phyloP scores from a whole-genome alignment of 768 basidiomycete genomes.

The Mycena epipterygia region DNA sequence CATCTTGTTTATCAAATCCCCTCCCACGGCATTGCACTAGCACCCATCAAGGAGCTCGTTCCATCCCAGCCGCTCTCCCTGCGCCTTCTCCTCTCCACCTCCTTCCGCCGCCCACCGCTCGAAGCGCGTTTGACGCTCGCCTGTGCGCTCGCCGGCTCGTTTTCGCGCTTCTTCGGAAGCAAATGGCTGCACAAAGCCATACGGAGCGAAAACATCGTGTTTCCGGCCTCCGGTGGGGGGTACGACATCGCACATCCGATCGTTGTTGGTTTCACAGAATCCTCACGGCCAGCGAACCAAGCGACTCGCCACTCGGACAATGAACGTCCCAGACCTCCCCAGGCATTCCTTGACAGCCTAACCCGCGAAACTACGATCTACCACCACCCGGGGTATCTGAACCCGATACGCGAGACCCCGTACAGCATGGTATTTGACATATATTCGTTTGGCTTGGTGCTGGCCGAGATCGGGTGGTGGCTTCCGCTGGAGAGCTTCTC shows the following conservation, averaged over 20 bases:
- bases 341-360: no score
- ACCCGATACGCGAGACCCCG: not conserved
- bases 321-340: not conserved
- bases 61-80: not conserved
- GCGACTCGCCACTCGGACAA: not conserved
- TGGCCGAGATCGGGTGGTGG: conserved; percentile 31
- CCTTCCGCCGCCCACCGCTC: conserved; percentile 8
- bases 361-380: conserved; percentile 8
- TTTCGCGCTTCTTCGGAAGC: conserved; percentile 22
- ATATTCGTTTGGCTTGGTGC: conserved; percentile 26
- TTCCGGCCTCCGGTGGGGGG: not conserved
- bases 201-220: conserved; percentile 25
- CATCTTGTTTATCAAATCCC: conserved; percentile 21
- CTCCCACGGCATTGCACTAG: not conserved
- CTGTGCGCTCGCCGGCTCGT: conserved; percentile 2
- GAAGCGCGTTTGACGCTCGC: conserved; percentile 15
- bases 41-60: not conserved
- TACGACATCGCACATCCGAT: conserved; percentile 3
- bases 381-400: conserved; percentile 25
- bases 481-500: conserved; percentile 10
- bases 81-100: not conserved
- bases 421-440: conserved; percentile 33
- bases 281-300: not conserved
- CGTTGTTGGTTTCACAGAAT: conserved; percentile 21
- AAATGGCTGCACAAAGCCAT: conserved; percentile 28